Percentiles rank a stretch among this genome's conserved stretches.
These are phyloP conservation scores for Lasiodiplodia sp. DNA, from an alignment of 2,329 filamentous ascomycete genomes.

Conservation along the genomic window DNA sequence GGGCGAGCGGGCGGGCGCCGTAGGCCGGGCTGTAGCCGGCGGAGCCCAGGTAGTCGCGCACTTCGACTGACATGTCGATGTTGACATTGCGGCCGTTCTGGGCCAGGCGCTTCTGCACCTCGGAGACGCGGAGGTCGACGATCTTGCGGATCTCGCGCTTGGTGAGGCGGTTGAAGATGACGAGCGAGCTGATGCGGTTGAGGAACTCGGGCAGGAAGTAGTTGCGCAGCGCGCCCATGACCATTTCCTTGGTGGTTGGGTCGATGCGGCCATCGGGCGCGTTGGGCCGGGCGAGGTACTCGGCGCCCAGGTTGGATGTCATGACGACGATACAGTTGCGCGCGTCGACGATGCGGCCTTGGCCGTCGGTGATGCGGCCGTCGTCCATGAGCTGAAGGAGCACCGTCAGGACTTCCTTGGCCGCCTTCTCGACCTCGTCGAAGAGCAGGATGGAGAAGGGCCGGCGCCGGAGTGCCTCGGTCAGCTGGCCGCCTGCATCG, in stretches of 20 bases:
- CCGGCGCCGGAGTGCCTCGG: slow-evolving; percentile 89
- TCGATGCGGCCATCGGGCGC: slow-evolving; percentile 86
- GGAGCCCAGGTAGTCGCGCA: slow-evolving; percentile 90
- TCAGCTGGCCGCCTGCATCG: slow-evolving; percentile 93
- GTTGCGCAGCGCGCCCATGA: slow-evolving; percentile 88
- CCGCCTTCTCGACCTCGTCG: slow-evolving; percentile 97
- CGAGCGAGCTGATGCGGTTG: slow-evolving; percentile 93
- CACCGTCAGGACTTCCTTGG: slow-evolving; percentile 95
- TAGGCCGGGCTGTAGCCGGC: slow-evolving; percentile 96
- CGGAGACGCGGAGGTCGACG: slow-evolving; percentile 84
- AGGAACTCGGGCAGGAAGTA: slow-evolving; percentile 99
- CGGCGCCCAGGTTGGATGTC: slow-evolving; percentile 96
- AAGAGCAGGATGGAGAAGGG: slow-evolving; percentile 98
- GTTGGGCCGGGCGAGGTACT: slow-evolving; percentile 84
- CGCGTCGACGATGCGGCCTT: slow-evolving; percentile 92
- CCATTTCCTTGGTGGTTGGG: slow-evolving; percentile 81
- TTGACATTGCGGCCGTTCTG: slow-evolving; percentile 83
- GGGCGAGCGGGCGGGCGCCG: slow-evolving; percentile 84
- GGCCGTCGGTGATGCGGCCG: slow-evolving; percentile 96
- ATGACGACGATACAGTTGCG: slow-evolving; percentile 99
- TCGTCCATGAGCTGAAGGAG: slow-evolving; percentile 99
- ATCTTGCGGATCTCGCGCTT: slow-evolving; percentile 91
- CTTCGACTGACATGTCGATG: slow-evolving; percentile 84
- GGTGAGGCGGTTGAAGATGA: slow-evolving; percentile 98
- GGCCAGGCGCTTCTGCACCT: slow-evolving; percentile 91